Evolutionary conservation across 2,329 filamentous ascomycete genomes (phyloP).

Genomic region (Pyricularia grisea): DNA sequence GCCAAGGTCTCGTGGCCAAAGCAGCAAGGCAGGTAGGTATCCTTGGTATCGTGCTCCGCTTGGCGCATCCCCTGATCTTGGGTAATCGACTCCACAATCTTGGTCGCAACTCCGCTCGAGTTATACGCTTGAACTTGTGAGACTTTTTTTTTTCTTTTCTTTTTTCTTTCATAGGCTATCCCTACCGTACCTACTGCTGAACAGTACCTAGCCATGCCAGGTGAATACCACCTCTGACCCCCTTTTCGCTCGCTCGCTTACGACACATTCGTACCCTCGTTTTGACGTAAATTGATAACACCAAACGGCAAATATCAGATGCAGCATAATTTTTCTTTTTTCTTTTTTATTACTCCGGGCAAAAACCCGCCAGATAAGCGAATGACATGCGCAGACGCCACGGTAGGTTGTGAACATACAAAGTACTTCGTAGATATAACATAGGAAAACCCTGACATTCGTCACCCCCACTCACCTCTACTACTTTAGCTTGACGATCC

Average conservation of each 20-base stretch:
- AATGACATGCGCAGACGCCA: not conserved
- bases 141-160: no score
- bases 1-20: not conserved
- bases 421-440: not conserved
- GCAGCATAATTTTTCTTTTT: not conserved
- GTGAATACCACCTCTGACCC: not conserved
- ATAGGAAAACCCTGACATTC: not conserved
- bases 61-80: not conserved
- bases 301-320: not conserved
- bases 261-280: not conserved
- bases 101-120: not conserved
- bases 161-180: not conserved
- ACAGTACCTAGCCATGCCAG: not conserved
- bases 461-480: not conserved
- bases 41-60: no score
- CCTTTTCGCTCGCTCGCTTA: not conserved
- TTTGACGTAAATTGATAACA: not conserved
- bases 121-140: no score
- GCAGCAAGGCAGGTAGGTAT: no score
- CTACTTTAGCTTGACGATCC: not conserved
- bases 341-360: not conserved
- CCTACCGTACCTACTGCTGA: not conserved
- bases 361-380: not conserved
- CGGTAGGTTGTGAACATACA: not conserved
- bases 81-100: not conserved